Conservation (phyloP, 2,329 filamentous ascomycete species). For the Blastomyces percursus region DNA sequence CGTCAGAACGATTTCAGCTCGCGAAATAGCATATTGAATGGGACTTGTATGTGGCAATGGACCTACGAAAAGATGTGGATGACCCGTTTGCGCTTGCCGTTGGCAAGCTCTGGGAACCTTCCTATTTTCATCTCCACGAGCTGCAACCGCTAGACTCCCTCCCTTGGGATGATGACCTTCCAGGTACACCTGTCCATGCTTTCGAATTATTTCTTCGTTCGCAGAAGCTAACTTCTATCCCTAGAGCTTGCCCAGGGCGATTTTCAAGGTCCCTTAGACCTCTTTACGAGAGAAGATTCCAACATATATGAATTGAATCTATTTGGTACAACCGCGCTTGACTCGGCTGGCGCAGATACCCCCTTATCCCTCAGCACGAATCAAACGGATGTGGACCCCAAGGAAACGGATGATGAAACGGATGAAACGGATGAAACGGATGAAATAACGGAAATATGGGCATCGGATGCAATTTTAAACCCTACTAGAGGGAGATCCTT, state of each 20-base stretch:
- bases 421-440: conserved; percentile 14
- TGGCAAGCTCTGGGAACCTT: conserved; percentile 27
- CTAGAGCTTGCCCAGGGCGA: conserved; percentile 19
- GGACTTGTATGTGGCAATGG: background rate
- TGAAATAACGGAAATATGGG: conserved; percentile 27
- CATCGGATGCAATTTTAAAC: conserved; percentile 19
- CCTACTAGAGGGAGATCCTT: conserved; percentile 15
- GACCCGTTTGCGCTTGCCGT: conserved; percentile 1
- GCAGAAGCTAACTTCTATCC: background rate
- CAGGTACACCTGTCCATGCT: conserved; percentile 20
- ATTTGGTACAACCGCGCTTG: conserved; percentile 20
- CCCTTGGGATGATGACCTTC: conserved; percentile 26
- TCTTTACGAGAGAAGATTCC: conserved; percentile 18
- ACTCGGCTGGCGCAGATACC: conserved; percentile 15
- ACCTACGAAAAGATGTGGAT: background rate
- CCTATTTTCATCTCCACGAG: conserved; percentile 27
- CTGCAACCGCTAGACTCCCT: conserved; percentile 28
- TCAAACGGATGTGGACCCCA: conserved; percentile 15
- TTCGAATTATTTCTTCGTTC: background rate
- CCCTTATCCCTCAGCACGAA: conserved; percentile 15
- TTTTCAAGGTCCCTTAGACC: conserved; percentile 18
- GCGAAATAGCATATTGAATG: background rate
- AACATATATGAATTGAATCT: conserved; percentile 26
- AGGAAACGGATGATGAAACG: conserved; percentile 14
- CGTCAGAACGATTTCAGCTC: background rate